phyloP scores from a whole-genome alignment of 352 stramenopile genomes.

The Aphanomyces astaci region DNA sequence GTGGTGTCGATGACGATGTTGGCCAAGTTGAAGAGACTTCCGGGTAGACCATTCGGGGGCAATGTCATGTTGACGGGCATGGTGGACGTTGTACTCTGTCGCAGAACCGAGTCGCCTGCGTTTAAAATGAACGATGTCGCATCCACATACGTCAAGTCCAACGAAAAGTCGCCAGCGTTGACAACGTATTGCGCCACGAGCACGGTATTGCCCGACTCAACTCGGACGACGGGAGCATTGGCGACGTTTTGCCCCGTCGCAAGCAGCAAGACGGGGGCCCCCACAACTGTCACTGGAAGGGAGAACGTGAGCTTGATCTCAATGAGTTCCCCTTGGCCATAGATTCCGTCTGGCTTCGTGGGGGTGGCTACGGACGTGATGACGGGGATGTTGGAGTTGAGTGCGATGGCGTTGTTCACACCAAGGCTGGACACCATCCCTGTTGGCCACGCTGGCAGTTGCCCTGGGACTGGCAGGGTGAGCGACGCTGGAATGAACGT shows the following conservation, averaged over 20 bases:
- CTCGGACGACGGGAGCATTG: constrained; percentile 42
- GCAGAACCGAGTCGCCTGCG: constrained; percentile 35
- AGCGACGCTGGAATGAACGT: constrained; percentile 30
- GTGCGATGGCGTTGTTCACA: constrained; percentile 34
- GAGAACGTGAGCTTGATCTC: constrained; percentile 70
- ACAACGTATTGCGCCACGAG: constrained; percentile 14
- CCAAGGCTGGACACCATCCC: constrained; percentile 55
- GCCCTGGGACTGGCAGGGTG: constrained; percentile 43
- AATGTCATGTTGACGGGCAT: constrained; percentile 50
- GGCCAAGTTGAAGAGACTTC: constrained; percentile 59
- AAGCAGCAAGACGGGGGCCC: constrained; percentile 50
- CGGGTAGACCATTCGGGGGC: constrained; percentile 43
- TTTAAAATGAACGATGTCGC: constrained; percentile 38
- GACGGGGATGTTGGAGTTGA: constrained; percentile 44
- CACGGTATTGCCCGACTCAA: not conserved
- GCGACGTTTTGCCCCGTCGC: constrained; percentile 56
- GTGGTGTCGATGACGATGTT: constrained; percentile 73
- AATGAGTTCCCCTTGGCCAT: constrained; percentile 63
- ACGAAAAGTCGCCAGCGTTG: constrained; percentile 42
- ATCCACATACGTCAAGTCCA: constrained; percentile 43
- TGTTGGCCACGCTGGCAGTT: constrained; percentile 46
- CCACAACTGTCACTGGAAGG: constrained; percentile 44
- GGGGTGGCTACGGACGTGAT: constrained; percentile 54
- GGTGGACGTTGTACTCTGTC: constrained; percentile 38
- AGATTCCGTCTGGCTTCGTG: constrained; percentile 48